These are phyloP conservation scores for Toxicodendron radicans DNA, from an alignment of 345 rosid species.

Conservation along the genomic window DNA sequence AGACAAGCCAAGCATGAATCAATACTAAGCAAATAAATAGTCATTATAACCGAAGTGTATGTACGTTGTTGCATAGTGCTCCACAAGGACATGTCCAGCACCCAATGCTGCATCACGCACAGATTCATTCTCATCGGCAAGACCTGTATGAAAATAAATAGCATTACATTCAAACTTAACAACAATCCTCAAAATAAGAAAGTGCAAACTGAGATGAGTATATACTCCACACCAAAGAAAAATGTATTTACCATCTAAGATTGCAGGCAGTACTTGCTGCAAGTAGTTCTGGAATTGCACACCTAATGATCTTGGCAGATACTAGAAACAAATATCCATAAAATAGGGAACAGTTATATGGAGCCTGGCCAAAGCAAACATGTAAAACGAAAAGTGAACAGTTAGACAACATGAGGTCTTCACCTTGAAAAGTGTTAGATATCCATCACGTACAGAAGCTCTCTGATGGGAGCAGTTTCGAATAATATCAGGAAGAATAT, in stretches of 20 bases:
- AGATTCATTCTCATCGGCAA: constrained; percentile 99
- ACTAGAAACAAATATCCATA: constrained; percentile 43
- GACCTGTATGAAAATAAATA: constrained; percentile 52
- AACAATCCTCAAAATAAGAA: constrained; percentile 16
- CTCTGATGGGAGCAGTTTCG: constrained; percentile 90
- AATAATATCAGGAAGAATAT: constrained; percentile 84
- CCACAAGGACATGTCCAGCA: constrained; percentile 97
- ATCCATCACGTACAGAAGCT: constrained; percentile 97
- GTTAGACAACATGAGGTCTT: constrained; percentile 9
- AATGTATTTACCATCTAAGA: constrained; percentile 72
- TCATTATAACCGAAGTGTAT: constrained; percentile 3
- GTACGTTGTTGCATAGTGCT: constrained; percentile 97
- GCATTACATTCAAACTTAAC: constrained; percentile 17
- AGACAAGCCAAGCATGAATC: not conserved
- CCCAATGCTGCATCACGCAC: constrained; percentile 99
- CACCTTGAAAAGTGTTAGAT: constrained; percentile 96
- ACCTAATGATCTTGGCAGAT: constrained; percentile 93
- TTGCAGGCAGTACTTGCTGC: constrained; percentile 92
- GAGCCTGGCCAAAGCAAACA: not conserved
- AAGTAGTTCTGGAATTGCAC: constrained; percentile 91
- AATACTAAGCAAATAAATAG: constrained; percentile 1
- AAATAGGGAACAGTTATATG: not conserved
- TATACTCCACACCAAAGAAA: not conserved
- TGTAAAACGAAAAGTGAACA: not conserved
- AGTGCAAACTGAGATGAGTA: not conserved